Evolutionary conservation across 768 basidiomycete genomes (phyloP).

Genomic region (Leccinum subtestaceum): DNA sequence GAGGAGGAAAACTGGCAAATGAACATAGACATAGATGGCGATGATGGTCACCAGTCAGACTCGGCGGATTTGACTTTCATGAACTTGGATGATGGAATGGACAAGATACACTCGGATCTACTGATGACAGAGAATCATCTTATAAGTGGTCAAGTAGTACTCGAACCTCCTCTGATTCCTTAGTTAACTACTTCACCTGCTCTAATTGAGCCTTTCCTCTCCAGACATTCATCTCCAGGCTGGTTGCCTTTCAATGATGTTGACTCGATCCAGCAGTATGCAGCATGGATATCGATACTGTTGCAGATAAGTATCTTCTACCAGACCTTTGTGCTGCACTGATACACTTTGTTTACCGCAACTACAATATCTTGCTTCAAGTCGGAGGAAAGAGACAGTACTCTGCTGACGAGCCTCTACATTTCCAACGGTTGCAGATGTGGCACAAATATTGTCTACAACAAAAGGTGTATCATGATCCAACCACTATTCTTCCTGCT

Average conservation of each 20-base stretch:
- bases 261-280: constrained; percentile 13
- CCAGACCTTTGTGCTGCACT: background rate
- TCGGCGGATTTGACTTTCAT: no score
- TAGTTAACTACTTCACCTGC: background rate
- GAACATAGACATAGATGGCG: no score
- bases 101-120: no score
- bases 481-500: background rate
- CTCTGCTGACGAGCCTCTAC: background rate
- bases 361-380: background rate
- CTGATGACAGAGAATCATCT: no score
- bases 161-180: no score
- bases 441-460: constrained; percentile 17
- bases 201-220: background rate
- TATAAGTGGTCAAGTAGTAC: no score
- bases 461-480: background rate
- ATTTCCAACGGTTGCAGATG: background rate
- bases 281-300: constrained; percentile 9
- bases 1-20: no score
- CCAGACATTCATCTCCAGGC: constrained; percentile 9
- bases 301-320: constrained; percentile 16
- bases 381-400: background rate
- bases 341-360: background rate
- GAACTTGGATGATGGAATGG: no score
- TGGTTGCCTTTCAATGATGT: constrained; percentile 24
- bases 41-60: no score